A percentile compares a stretch with the other conserved stretches of the same genome.
These are phyloP conservation scores for Rhodotorula sp. DNA, from an alignment of 1,284 basidiomycete species.

Conservation along the genomic window DNA sequence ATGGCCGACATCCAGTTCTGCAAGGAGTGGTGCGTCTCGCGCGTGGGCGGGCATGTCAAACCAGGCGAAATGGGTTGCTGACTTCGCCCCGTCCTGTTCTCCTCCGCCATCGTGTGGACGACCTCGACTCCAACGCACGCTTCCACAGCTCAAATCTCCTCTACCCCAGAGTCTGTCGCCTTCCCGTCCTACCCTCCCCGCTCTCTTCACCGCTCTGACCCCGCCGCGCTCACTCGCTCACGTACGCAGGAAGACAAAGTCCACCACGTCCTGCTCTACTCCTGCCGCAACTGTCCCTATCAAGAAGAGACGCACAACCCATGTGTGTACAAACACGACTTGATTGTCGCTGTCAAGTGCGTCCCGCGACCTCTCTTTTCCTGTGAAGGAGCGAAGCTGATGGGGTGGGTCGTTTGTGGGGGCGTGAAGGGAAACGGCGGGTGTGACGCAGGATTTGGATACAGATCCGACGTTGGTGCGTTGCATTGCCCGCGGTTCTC, in stretches of 20 bases:
- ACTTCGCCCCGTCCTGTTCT: background rate
- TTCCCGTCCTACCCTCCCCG: background rate
- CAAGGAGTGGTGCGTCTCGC: conserved; percentile 6
- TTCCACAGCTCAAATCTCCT: conserved; percentile 63
- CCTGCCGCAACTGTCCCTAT: conserved; percentile 88
- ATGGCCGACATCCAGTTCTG: conserved; percentile 12
- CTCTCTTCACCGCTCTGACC: background rate
- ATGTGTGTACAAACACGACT: conserved; percentile 89
- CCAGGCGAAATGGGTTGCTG: too few species aligned
- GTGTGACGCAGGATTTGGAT: conserved; percentile 84
- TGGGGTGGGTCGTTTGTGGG: background rate
- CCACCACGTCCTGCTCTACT: conserved; percentile 83
- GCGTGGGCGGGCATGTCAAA: background rate
- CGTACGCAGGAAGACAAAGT: conserved; percentile 71
- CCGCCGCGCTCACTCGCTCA: too few species aligned
- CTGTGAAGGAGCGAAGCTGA: conserved; percentile 2
- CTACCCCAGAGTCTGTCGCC: conserved; percentile 64
- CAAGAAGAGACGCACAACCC: conserved; percentile 82
- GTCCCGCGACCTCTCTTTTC: conserved; percentile 47
- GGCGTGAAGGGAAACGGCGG: conserved; percentile 75
- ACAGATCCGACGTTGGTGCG: conserved; percentile 84
- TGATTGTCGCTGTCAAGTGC: conserved; percentile 89
- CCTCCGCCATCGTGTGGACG: too few species aligned
- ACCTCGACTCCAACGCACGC: too few species aligned
- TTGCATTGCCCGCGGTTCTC: background rate